Percentiles rank a stretch among this genome's conserved stretches.
phyloP scores from a whole-genome alignment of 2,329 filamentous ascomycete genomes.

The Calonectria pseudoturangicola region DNA sequence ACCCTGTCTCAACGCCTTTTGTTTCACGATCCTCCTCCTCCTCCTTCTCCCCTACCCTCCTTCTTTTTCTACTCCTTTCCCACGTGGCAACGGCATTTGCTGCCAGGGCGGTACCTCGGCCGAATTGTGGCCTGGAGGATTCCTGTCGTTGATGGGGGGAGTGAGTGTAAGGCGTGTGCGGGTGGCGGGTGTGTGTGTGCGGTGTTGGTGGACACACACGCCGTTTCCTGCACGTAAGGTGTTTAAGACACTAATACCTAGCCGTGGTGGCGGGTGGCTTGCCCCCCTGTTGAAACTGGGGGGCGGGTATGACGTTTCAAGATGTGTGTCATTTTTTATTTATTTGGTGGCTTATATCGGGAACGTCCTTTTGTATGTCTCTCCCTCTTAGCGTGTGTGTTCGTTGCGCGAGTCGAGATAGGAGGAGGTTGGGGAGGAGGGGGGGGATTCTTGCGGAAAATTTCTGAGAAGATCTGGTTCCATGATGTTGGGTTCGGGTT shows the following conservation, averaged over 20 bases:
- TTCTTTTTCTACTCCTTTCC: not conserved
- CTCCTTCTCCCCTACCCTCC: not conserved
- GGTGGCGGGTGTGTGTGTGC: too few relatives aligned
- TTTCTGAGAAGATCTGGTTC: not conserved
- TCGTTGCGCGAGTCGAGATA: not conserved
- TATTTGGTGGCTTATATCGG: not conserved
- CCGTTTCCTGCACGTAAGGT: not conserved
- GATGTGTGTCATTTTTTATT: not conserved
- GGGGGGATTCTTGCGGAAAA: not conserved
- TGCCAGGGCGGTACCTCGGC: constrained; percentile 23
- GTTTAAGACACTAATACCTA: constrained; percentile 12
- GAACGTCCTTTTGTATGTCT: constrained; percentile 17
- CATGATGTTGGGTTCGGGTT: constrained; percentile 17
- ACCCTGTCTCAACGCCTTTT: constrained; percentile 7
- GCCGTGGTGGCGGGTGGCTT: constrained; percentile 13
- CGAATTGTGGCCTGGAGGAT: constrained; percentile 14
- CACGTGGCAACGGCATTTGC: constrained; percentile 33
- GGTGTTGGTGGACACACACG: not conserved
- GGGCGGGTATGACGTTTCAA: constrained; percentile 21
- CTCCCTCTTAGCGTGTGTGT: not conserved
- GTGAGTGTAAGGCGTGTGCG: not conserved
- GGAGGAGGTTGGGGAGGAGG: not conserved
- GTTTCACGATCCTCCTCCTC: not conserved
- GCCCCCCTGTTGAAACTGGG: constrained; percentile 8
- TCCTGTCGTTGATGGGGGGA: constrained; percentile 4